phyloP scores from a whole-genome alignment of 805 yeast genomes.

The Wickerhamomyces strasburgensis region DNA sequence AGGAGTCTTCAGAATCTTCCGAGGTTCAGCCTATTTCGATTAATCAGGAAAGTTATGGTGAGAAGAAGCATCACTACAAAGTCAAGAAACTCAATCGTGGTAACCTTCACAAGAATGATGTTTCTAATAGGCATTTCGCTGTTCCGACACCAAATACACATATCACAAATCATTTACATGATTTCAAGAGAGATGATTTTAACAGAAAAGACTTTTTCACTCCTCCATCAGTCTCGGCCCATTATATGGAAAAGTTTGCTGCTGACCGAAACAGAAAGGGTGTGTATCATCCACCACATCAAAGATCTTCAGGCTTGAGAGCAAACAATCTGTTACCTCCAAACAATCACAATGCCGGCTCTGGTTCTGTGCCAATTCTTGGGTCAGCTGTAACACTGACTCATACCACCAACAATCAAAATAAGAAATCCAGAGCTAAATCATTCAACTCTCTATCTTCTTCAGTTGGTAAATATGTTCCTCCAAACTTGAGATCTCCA shows the following conservation, averaged over 20 bases:
- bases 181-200: constrained; percentile 34
- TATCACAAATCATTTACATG: constrained; percentile 34
- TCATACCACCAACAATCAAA: constrained; percentile 2
- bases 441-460: constrained; percentile 26
- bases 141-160: constrained; percentile 55
- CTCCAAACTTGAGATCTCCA: constrained; percentile 65
- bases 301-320: constrained; percentile 24
- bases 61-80: background rate
- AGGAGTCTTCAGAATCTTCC: constrained; percentile 25
- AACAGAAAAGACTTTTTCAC: constrained; percentile 73
- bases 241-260: constrained; percentile 65
- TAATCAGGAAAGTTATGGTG: constrained; percentile 3
- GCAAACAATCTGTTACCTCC: constrained; percentile 10
- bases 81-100: background rate
- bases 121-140: constrained; percentile 35
- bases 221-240: constrained; percentile 67
- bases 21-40: constrained; percentile 21
- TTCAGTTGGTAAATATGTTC: constrained; percentile 57
- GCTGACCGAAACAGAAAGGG: constrained; percentile 23
- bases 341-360: constrained; percentile 12
- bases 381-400: constrained; percentile 5
- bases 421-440: constrained; percentile 14
- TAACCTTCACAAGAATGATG: constrained; percentile 11
- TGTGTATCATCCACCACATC: constrained; percentile 23
- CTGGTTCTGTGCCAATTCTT: constrained; percentile 8